Percentiles rank a stretch among this genome's conserved stretches.
Evolutionary conservation across 2,329 filamentous ascomycete species (phyloP).

Genomic region (Pseudodiploospora longispora): DNA sequence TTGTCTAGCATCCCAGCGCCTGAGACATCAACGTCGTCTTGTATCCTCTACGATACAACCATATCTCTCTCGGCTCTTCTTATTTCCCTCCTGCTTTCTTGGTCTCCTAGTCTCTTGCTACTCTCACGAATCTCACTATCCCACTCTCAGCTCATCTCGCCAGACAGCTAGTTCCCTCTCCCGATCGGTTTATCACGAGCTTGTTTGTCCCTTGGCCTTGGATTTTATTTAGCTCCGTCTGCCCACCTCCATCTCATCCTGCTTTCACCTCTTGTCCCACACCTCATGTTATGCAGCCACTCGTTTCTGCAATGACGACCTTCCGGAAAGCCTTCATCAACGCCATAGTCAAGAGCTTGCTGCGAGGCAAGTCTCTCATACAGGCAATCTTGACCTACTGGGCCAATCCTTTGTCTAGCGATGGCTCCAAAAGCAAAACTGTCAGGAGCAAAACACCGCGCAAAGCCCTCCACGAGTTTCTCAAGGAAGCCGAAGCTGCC

Average conservation of each 20-base stretch:
- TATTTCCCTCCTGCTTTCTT: background rate
- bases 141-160: background rate
- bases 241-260: background rate
- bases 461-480: slow-evolving; percentile 40
- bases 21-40: slow-evolving; percentile 6
- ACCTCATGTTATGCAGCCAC: slow-evolving; percentile 36
- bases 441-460: slow-evolving; percentile 12
- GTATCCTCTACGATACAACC: slow-evolving; percentile 3
- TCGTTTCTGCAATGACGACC: slow-evolving; percentile 50
- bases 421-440: slow-evolving; percentile 17
- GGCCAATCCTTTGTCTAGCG: slow-evolving; percentile 33
- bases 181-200: slow-evolving; percentile 1
- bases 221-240: background rate
- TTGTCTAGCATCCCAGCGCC: slow-evolving; percentile 2
- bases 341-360: slow-evolving; percentile 48
- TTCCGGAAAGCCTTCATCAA: slow-evolving; percentile 47
- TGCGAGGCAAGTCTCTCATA: slow-evolving; percentile 51
- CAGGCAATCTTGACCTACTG: slow-evolving; percentile 49
- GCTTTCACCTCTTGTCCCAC: background rate
- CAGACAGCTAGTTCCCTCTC: background rate
- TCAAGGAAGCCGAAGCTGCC: slow-evolving; percentile 46
- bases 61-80: slow-evolving; percentile 6
- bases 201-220: background rate
- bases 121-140: slow-evolving; percentile 1
- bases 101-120: background rate